Base-by-base conservation (phyloP, 768 basidiomycete genomes). In the Boletus reticuloceps region DNA sequence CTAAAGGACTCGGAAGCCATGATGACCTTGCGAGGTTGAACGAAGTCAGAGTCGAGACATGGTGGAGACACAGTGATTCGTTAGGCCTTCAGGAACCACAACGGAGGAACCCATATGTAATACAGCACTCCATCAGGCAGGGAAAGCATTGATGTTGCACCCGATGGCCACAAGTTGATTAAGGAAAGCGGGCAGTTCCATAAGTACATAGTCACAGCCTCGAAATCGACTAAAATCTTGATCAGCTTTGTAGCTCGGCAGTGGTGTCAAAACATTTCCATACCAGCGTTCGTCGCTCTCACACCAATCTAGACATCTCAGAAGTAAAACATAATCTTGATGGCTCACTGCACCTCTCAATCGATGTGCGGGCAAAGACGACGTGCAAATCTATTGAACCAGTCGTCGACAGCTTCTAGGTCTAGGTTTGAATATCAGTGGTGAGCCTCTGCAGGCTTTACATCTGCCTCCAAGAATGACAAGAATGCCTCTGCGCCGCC, bases 381-480 rank as follows among this genome's bases (percentile, higher is more conserved):
- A 29, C 7, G 46, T 40, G 13, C 31, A 44, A 22, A 39, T 66
- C 65, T 68, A 68, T 68, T 58, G 55, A 47, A 38, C 44, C 19
- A 19, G 22, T 41, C 3, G 36, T 53, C 12, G 36, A 58, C 13
- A 41, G 36, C 36, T 42, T 56, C 44, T 50, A 19, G 54, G 27
- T 63, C 60, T 54, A 54, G 17, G 57, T 38, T 52, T 44, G 45
- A 51, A 61, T 47, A 68, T 72, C 50, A 78, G 62, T 78, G 77
- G 73, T 89, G 86, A 52, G 71, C 80, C 57, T 82, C 86, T 45
- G 74, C 79, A 69, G 84, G 82, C 61, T 85, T 85, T 61, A 86
- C 74, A 71, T 94, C 91, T 70, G 84, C 81, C 78, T 94, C 91
- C 66, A 93, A 80, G 79, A 91, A 86, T 36, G 75, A 69, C 63